Conservation (phyloP, 2,329 filamentous ascomycete species). For the Aspergillus transmontanensis region DNA sequence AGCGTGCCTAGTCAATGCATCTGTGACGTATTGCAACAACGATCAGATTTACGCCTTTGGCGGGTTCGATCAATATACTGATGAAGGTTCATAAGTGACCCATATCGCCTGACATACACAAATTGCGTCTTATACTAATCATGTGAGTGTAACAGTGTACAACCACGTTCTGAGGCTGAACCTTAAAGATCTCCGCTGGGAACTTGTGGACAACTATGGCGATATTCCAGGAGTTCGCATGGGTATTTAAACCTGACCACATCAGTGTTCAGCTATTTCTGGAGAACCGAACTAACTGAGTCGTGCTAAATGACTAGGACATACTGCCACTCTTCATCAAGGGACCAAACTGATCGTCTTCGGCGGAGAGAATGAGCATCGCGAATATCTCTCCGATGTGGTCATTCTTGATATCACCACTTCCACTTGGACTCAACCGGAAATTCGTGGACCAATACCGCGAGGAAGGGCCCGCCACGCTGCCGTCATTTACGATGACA, state of each 20-base stretch:
- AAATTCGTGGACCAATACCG: slow-evolving; percentile 80
- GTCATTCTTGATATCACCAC: slow-evolving; percentile 95
- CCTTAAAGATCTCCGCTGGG: slow-evolving; percentile 87
- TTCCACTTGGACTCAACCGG: slow-evolving; percentile 91
- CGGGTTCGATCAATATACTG: slow-evolving; percentile 97
- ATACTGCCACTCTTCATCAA: slow-evolving; percentile 92
- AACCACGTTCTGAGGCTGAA: slow-evolving; percentile 94
- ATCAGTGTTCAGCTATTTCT: slow-evolving; percentile 13
- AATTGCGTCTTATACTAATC: slow-evolving; percentile 7
- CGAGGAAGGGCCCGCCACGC: slow-evolving; percentile 91
- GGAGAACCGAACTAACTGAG: not conserved
- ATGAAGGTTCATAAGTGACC: slow-evolving; percentile 65
- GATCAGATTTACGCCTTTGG: slow-evolving; percentile 98
- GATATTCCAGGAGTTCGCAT: slow-evolving; percentile 96
- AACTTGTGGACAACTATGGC: slow-evolving; percentile 94
- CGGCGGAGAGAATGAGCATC: slow-evolving; percentile 96
- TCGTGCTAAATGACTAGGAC: slow-evolving; percentile 57
- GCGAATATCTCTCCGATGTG: slow-evolving; percentile 91
- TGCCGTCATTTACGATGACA: slow-evolving; percentile 92
- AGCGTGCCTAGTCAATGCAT: slow-evolving; percentile 95
- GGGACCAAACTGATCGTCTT: slow-evolving; percentile 96
- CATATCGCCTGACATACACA: not conserved
- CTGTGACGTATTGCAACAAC: slow-evolving; percentile 97
- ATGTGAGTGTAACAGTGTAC: slow-evolving; percentile 62
- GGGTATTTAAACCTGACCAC: slow-evolving; percentile 60